phyloP scores from a whole-genome alignment of 1,284 basidiomycete species.

The Volvariella volvacea region DNA sequence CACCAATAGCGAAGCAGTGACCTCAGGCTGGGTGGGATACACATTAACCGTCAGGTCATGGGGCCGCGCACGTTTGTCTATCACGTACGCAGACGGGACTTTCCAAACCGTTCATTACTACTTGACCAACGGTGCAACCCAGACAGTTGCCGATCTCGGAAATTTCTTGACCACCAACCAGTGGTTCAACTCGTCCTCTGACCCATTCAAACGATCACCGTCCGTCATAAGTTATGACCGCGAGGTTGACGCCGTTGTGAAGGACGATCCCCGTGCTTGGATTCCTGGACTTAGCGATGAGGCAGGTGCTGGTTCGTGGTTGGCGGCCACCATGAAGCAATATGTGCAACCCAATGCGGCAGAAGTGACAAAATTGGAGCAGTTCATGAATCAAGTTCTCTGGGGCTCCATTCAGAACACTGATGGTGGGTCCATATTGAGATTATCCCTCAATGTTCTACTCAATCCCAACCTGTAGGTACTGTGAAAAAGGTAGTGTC shows the following conservation, averaged over 20 bases:
- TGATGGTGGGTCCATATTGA: slow-evolving; percentile 27
- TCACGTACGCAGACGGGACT: slow-evolving; percentile 45
- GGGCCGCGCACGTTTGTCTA: slow-evolving; percentile 44
- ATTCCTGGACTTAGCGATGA: slow-evolving; percentile 55
- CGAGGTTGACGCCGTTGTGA: slow-evolving; percentile 40
- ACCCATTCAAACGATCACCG: slow-evolving; percentile 49
- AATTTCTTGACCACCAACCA: slow-evolving; percentile 50
- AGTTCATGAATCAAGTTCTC: slow-evolving; percentile 39
- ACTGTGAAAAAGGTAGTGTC: slow-evolving; percentile 43
- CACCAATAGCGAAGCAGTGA: slow-evolving; percentile 35
- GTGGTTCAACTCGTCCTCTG: slow-evolving; percentile 44
- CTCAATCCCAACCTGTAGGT: slow-evolving; percentile 19
- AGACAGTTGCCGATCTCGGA: slow-evolving; percentile 42
- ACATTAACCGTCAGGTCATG: slow-evolving; percentile 38
- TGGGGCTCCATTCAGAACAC: slow-evolving; percentile 48
- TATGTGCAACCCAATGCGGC: slow-evolving; percentile 44
- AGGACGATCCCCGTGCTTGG: slow-evolving; percentile 45
- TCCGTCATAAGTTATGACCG: slow-evolving; percentile 54
- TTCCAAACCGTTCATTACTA: slow-evolving; percentile 51
- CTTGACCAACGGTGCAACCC: slow-evolving; percentile 39
- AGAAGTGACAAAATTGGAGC: slow-evolving; percentile 48
- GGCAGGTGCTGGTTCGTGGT: slow-evolving; percentile 52
- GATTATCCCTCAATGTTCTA: neutral
- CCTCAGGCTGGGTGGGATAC: slow-evolving; percentile 41
- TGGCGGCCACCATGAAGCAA: slow-evolving; percentile 52